Percentiles rank a stretch among this genome's conserved stretches.
Evolutionary conservation across 75 land plant species (phyloP).

Genomic region (Adiantum capillusveneris): DNA sequence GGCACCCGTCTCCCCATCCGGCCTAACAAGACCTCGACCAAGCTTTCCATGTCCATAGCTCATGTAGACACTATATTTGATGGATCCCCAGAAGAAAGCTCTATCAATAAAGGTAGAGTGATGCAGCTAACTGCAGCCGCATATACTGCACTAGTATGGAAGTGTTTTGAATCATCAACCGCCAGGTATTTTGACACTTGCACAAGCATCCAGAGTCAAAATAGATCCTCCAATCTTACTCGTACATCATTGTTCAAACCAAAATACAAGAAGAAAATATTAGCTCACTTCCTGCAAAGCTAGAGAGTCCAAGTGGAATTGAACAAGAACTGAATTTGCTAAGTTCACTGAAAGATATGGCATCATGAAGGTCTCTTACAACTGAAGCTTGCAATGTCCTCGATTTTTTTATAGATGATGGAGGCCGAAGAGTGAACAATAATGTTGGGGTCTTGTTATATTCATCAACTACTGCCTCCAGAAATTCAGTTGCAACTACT

Average conservation of each 20-base stretch:
- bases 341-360: conserved; percentile 66
- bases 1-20: conserved; percentile 49
- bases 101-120: no score
- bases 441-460: conserved; percentile 48
- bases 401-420: conserved; percentile 6
- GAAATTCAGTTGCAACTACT: conserved; percentile 56
- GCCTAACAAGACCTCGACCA: no score
- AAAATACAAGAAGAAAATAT: no score
- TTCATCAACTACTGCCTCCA: conserved; percentile 73
- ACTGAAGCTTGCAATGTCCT: conserved; percentile 12
- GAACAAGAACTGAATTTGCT: conserved; percentile 42
- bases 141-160: conserved; percentile 90
- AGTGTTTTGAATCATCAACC: no score
- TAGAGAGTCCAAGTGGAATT: conserved; percentile 67
- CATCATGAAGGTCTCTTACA: conserved; percentile 61
- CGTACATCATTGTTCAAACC: no score
- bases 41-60: no score
- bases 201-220: no score
- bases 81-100: no score
- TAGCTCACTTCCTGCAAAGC: neutral
- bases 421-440: conserved; percentile 47
- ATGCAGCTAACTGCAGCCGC: no score
- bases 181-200: conserved; percentile 29
- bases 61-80: no score
- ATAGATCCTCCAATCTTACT: no score